Conservation (phyloP, 805 yeast genomes). For the Tetrapisispora arboricola region DNA sequence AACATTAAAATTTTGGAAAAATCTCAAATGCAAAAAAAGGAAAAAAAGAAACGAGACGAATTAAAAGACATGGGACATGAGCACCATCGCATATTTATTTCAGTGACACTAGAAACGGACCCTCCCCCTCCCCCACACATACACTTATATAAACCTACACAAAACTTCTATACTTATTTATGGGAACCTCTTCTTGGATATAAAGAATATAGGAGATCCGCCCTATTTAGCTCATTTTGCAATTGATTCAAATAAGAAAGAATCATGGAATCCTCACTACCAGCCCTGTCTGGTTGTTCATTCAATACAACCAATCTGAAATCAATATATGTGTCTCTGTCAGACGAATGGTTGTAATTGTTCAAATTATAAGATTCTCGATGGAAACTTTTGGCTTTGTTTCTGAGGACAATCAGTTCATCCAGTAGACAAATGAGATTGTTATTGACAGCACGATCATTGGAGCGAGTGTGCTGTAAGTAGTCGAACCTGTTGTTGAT, state of each 20-base stretch:
- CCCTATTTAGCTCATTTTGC: background rate
- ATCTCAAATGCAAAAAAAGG: too few relatives aligned
- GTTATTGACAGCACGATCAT: too few relatives aligned
- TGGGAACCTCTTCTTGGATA: slow-evolving; percentile 4
- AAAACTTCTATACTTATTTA: too few relatives aligned
- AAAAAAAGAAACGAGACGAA: too few relatives aligned
- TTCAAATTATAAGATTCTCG: background rate
- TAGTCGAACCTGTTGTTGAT: background rate
- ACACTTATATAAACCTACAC: too few relatives aligned
- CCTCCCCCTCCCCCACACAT: too few relatives aligned
- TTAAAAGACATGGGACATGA: too few relatives aligned
- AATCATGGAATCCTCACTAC: background rate
- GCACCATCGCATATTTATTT: too few relatives aligned
- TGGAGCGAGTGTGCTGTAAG: background rate
- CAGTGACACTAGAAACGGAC: too few relatives aligned
- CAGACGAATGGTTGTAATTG: background rate
- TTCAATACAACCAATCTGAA: background rate
- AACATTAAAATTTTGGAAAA: too few relatives aligned
- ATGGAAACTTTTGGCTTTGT: background rate
- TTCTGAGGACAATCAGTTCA: background rate
- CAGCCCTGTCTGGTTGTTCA: background rate
- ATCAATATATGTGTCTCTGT: background rate
- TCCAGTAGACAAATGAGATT: background rate
- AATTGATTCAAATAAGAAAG: background rate
- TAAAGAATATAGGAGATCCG: background rate